Base-by-base conservation (phyloP, 2,329 filamentous ascomycete genomes). In the Aspergillus sojae region DNA sequence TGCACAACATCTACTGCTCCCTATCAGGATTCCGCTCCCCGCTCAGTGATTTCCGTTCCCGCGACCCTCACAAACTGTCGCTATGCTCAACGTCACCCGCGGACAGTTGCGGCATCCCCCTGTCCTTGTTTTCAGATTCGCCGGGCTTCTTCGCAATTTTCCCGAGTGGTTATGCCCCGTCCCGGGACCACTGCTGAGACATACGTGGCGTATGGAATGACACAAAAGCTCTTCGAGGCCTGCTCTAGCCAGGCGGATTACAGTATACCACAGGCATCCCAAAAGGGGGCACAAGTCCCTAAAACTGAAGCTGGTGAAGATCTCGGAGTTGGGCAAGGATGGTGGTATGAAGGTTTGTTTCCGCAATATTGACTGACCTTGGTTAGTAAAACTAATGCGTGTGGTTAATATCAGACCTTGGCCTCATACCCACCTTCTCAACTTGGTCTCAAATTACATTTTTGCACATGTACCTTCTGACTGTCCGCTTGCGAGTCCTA, bases 361-460 rank as follows among this genome's bases (percentile, higher is more conserved):
- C 10, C 52, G 19, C 23, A 36, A 46, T 12, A 12, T 32, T 39
- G 12, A 39, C 30, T n/a, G 34, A 26, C 28, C 26, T 19, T 19
- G n/a, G 12, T 19, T 34, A 30, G 28, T 28, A 28, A 41, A 54
- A 32, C 30, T 58, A 58, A 62, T 23, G 9, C 2, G 14, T 48
- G 14, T 39, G 12, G 16, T 45, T n/a, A 39, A 28, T 11, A n/a
- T 16, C 72, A 96, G 92, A 89, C 58, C 87, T 97, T 67, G 87
- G 87, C 30, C 87, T 99, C 21, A 84, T 86, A 36, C 92, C 93
- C 0, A 98, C 93, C 0, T 99, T 99, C 79, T 94, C 90, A 75
- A 94, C 92, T 62, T 99, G 95, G 95, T 92, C 93, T 23, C 94
- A 98, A 79, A 90, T 98, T 52, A 95, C 94, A 41, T 96, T 97